Evolutionary conservation across 306 rosid species (phyloP).

Genomic region (Quercus dentata): DNA sequence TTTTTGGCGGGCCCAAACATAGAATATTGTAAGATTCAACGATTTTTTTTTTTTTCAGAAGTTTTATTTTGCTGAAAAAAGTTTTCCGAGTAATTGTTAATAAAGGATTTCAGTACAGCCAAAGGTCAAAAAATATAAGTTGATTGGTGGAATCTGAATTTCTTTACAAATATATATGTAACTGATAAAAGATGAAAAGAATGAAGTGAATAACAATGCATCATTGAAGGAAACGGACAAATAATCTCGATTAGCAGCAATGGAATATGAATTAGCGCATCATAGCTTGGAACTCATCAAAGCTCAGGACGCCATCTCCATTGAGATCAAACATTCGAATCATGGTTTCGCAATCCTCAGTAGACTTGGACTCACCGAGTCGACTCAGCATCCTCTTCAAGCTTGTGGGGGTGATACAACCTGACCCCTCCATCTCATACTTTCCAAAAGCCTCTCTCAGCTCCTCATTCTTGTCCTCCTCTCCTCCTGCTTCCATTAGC

Average conservation of each 20-base stretch:
- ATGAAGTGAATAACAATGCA: too few species aligned
- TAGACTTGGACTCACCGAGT: slow-evolving; percentile 25
- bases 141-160: background rate
- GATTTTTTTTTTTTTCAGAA: too few species aligned
- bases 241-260: background rate
- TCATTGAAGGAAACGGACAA: background rate
- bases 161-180: background rate
- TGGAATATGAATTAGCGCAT: slow-evolving; percentile 13
- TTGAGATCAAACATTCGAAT: slow-evolving; percentile 28
- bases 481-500: slow-evolving; percentile 19
- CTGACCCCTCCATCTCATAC: slow-evolving; percentile 32
- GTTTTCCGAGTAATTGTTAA: too few species aligned
- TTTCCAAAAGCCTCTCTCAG: slow-evolving; percentile 26
- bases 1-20: too few species aligned
- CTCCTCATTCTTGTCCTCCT: slow-evolving; percentile 21
- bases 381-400: slow-evolving; percentile 28
- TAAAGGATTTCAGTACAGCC: too few species aligned
- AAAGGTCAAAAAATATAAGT: too few species aligned
- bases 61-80: too few species aligned
- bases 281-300: slow-evolving; percentile 32
- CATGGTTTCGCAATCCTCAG: slow-evolving; percentile 25
- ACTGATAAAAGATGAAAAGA: background rate
- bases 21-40: too few species aligned
- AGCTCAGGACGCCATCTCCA: slow-evolving; percentile 37
- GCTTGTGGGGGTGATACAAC: slow-evolving; percentile 29